Percentiles rank a stretch among this genome's conserved stretches.
Conservation (phyloP, 768 basidiomycete species). For the Pisolithus tinctorius region DNA sequence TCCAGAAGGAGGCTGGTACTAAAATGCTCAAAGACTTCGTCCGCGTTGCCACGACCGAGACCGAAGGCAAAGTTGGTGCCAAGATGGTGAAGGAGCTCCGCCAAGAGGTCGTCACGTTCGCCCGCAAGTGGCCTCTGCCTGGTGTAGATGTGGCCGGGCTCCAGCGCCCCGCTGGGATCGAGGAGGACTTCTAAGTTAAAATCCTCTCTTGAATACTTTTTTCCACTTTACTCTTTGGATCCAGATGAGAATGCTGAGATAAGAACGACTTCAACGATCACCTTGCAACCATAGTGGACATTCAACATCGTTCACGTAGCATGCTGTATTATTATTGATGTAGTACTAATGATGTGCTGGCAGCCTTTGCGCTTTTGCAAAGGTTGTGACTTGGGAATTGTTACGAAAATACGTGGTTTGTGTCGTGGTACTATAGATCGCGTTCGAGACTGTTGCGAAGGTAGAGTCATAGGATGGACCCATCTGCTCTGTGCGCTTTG, state of each 20-base stretch:
- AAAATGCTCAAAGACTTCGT: slow-evolving; percentile 97
- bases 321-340: slow-evolving; percentile 18
- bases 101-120: slow-evolving; percentile 77
- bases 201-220: not conserved
- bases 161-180: slow-evolving; percentile 55
- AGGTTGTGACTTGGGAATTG: too few relatives aligned
- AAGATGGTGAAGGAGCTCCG: slow-evolving; percentile 66
- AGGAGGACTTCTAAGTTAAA: slow-evolving; percentile 38
- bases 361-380: not conserved
- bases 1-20: slow-evolving; percentile 92
- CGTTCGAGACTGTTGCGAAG: too few relatives aligned
- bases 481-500: too few relatives aligned
- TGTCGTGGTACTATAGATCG: too few relatives aligned
- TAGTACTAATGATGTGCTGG: not conserved
- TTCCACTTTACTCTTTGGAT: not conserved
- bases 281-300: slow-evolving; percentile 17
- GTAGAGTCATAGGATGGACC: too few relatives aligned
- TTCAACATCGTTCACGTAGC: slow-evolving; percentile 28
- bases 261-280: slow-evolving; percentile 52
- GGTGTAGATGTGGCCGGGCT: slow-evolving; percentile 57
- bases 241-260: not conserved
- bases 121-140: slow-evolving; percentile 86
- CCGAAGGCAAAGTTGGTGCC: slow-evolving; percentile 66
- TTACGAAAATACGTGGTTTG: too few relatives aligned
- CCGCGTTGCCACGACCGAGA: slow-evolving; percentile 61